phyloP scores from a whole-genome alignment of 1,284 basidiomycete species.

The Austroboletus olivaceoglutinosus region DNA sequence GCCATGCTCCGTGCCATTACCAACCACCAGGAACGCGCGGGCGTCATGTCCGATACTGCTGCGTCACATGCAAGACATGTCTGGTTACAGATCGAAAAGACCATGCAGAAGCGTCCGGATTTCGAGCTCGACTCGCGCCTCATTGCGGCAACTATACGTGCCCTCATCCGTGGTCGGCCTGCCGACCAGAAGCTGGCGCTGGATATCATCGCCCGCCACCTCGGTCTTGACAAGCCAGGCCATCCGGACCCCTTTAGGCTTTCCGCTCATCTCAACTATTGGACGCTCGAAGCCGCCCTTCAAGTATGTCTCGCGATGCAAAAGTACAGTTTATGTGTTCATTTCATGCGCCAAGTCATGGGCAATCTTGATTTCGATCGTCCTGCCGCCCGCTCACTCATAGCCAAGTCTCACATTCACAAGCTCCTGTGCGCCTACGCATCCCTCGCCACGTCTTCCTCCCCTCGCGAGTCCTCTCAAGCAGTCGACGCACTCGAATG shows the following conservation, averaged over 20 bases:
- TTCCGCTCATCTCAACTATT: conserved; percentile 41
- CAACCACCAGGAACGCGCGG: conserved; percentile 25
- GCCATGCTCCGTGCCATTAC: conserved; percentile 57
- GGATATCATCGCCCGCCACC: conserved; percentile 58
- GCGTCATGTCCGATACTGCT: conserved; percentile 16
- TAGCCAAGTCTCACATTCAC: conserved; percentile 56
- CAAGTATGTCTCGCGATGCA: conserved; percentile 50
- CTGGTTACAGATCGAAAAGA: conserved; percentile 62
- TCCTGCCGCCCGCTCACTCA: conserved; percentile 39
- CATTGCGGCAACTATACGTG: conserved; percentile 48
- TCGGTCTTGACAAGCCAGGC: conserved; percentile 53
- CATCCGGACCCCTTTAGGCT: conserved; percentile 38
- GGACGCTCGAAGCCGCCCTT: conserved; percentile 54
- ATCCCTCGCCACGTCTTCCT: conserved; percentile 38
- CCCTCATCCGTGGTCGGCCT: conserved; percentile 52
- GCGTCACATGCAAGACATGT: conserved; percentile 62
- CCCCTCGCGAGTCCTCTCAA: conserved; percentile 32
- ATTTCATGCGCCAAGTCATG: conserved; percentile 60
- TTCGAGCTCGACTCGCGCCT: conserved; percentile 53
- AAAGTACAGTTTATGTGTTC: conserved; percentile 46
- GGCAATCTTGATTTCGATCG: conserved; percentile 29
- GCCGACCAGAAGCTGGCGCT: conserved; percentile 63
- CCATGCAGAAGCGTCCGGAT: conserved; percentile 41
- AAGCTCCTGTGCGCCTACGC: conserved; percentile 54
- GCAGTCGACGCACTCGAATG: conserved; percentile 60